A percentile compares a stretch with the other conserved stretches of the same genome.
Evolutionary conservation across 2,329 filamentous ascomycete genomes (phyloP).

Genomic region (Monilinia polystroma): DNA sequence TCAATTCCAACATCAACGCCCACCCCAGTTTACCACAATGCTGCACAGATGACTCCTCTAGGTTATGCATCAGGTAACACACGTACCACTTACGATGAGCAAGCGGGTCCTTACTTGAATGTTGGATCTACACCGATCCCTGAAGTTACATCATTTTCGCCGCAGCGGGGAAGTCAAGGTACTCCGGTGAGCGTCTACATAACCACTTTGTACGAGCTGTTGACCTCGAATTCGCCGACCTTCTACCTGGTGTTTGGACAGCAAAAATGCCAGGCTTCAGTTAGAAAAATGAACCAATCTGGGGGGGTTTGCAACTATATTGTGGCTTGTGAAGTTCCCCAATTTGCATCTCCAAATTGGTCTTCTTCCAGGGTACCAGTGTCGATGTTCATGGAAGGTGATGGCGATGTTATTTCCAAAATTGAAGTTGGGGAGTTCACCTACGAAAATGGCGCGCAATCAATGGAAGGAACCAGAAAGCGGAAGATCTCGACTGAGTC

Average conservation of each 20-base stretch:
- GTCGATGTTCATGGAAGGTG: conserved; percentile 58
- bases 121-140: conserved; percentile 58
- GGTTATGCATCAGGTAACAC: conserved; percentile 47
- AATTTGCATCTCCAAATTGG: conserved; percentile 56
- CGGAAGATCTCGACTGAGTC: conserved; percentile 55
- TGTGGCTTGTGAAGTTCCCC: conserved; percentile 70
- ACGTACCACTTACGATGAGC: conserved; percentile 58
- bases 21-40: conserved; percentile 35
- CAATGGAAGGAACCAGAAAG: conserved; percentile 50
- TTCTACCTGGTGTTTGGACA: conserved; percentile 76
- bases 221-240: conserved; percentile 54
- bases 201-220: conserved; percentile 71
- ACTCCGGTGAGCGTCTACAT: conserved; percentile 73
- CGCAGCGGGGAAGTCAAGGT: conserved; percentile 65
- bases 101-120: conserved; percentile 65
- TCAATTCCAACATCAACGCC: conserved; percentile 44
- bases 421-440: conserved; percentile 61
- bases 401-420: conserved; percentile 50
- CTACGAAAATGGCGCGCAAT: conserved; percentile 49
- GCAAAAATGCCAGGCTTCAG: conserved; percentile 66
- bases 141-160: conserved; percentile 68
- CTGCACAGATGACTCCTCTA: conserved; percentile 36
- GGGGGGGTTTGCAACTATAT: conserved; percentile 66
- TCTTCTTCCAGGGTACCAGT: conserved; percentile 57
- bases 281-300: conserved; percentile 61